These are phyloP conservation scores for Debaryomycetaceae sp. DNA, from an alignment of 1,139 yeast genomes.

Conservation along the genomic window DNA sequence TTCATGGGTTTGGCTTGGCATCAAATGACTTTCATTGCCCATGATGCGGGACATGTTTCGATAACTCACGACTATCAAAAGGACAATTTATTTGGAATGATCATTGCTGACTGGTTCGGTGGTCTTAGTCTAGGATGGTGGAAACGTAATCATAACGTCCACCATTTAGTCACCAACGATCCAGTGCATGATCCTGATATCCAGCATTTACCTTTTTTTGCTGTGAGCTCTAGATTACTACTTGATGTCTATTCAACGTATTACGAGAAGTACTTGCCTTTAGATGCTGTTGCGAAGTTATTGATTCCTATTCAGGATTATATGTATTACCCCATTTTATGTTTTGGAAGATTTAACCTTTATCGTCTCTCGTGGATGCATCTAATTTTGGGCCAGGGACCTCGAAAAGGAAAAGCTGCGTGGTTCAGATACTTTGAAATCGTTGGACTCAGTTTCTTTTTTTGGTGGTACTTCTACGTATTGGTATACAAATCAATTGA, in stretches of 20 bases:
- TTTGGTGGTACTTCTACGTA: slow-evolving; percentile 77
- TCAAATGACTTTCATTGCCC: slow-evolving; percentile 82
- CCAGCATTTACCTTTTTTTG: slow-evolving; percentile 88
- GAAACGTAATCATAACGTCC: slow-evolving; percentile 90
- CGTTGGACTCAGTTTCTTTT: slow-evolving; percentile 62
- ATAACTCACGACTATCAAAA: slow-evolving; percentile 76
- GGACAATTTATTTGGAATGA: slow-evolving; percentile 74
- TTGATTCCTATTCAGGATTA: slow-evolving; percentile 65
- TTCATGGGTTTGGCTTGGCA: slow-evolving; percentile 83
- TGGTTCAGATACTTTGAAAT: slow-evolving; percentile 82
- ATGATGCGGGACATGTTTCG: slow-evolving; percentile 85
- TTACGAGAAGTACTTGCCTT: slow-evolving; percentile 63
- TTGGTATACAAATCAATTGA: slow-evolving; percentile 52
- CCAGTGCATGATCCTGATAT: slow-evolving; percentile 94
- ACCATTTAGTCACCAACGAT: slow-evolving; percentile 83
- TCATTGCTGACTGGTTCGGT: slow-evolving; percentile 78
- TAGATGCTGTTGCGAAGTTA: slow-evolving; percentile 61
- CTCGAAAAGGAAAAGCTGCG: slow-evolving; percentile 76
- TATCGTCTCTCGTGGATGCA: slow-evolving; percentile 81
- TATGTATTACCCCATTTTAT: slow-evolving; percentile 72
- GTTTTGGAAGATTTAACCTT: slow-evolving; percentile 83
- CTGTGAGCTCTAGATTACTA: slow-evolving; percentile 72
- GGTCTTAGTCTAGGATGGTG: slow-evolving; percentile 93
- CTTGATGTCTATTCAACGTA: slow-evolving; percentile 73
- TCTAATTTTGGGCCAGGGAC: slow-evolving; percentile 69